Conservation (phyloP, 148 eudicot species). For the Heliamphora exappendiculata region DNA sequence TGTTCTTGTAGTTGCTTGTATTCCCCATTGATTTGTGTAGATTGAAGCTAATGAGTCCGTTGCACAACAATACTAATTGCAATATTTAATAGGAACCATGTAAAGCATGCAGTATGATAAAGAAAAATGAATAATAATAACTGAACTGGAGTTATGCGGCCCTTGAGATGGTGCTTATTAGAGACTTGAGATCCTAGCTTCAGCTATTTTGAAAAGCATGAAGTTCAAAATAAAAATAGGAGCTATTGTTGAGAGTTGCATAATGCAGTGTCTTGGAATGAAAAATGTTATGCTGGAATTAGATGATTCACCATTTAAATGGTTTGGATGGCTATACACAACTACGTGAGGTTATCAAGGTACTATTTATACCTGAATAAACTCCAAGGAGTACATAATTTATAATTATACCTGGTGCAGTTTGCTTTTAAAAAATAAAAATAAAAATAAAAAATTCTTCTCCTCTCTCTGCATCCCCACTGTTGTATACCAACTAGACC, state of each 20-base stretch:
- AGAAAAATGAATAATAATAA: no score
- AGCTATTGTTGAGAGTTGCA: neutral
- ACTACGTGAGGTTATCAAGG: neutral
- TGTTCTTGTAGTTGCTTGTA: no score
- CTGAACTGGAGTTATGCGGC: neutral
- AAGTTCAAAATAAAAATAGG: neutral
- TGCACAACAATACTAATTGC: neutral
- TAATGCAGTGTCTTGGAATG: neutral
- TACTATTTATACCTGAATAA: neutral
- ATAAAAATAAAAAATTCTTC: neutral
- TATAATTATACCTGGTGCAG: no score
- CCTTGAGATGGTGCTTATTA: neutral
- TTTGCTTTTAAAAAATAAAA: no score
- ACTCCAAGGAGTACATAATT: neutral
- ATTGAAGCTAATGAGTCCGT: no score
- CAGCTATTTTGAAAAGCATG: neutral
- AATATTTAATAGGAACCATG: neutral
- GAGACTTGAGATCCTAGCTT: neutral
- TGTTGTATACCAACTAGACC: neutral
- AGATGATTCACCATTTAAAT: neutral
- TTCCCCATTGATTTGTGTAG: no score
- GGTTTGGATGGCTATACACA: neutral
- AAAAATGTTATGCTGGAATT: neutral
- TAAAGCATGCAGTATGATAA: neutral
- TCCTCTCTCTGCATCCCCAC: neutral